Base-by-base conservation (phyloP, 2,329 filamentous ascomycete species). In the Aspergillus calidoustus region DNA sequence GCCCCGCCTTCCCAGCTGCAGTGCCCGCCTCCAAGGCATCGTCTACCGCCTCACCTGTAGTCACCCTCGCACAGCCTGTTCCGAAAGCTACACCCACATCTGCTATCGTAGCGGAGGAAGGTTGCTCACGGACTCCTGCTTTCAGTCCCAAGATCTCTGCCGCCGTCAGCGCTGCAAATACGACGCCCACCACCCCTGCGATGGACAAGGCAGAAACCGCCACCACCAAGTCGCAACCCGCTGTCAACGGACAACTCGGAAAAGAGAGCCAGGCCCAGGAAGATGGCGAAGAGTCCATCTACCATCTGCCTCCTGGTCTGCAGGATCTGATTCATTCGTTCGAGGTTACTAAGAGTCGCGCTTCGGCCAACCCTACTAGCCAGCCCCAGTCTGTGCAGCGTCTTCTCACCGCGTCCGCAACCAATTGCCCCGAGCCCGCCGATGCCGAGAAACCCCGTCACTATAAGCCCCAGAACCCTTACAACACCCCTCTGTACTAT, bases 321-420 rank as follows among this genome's bases (percentile, higher is more conserved):
- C 91, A 93, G 72, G 95, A 99, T 74, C 83, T 99, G 38, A 87
- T 98, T 19, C 92, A 97, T 61, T 93, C 93, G 0, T 97, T 93
- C 72, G 93, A 98, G 76, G 85, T 88, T 15, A 91, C 91, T 2
- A 94, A 91, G 79, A 88, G 87, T 71, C 87, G 90, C 34, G 84
- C 86, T 25, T 79, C 84, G 48, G 43, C 64, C 25, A 67, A 58
- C 47, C 54, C 66, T 57, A 83, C 86, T 17, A 80, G 82, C 46
- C 82, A 85, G 22, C 87, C 90, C 57, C 86, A 88, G 38, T 83
- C 88, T 47, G 87, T 91, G 55, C 84, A 92, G 71, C 86, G 89
- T 66, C 86, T 96, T 82, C 86, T 97, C 71, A 86, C 86, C 34
- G 84, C 89, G 13, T 96, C 93, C 28, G 89, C 93, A 67, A 83